Base-by-base conservation (phyloP, 2,329 filamentous ascomycete genomes). In the Periconia sp. region DNA sequence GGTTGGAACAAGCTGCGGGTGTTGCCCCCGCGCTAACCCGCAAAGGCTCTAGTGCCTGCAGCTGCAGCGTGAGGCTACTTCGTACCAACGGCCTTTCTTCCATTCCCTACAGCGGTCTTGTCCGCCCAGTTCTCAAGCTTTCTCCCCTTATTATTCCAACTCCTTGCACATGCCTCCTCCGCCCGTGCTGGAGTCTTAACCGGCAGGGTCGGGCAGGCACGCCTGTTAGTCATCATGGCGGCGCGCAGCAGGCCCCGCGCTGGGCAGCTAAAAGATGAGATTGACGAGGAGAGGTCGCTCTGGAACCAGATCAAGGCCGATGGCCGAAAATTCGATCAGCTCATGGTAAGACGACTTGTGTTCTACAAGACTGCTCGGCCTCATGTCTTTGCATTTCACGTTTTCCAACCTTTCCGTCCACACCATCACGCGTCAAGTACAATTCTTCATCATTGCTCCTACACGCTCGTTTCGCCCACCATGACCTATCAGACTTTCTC, bases 221-320 rank as follows among this genome's bases (percentile, higher is more conserved):
- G 10, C 25, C 31, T 38, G 11, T 36, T 22, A 16, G 35, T 30
- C 46, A 57, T 24, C 9, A 78, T 78, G 75, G 73, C 76, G 29
- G 69, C 70, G 35, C 73, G 75, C 34, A 77, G 68, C 56, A 62
- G 75, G 50, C 67, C 66, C 31, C 69, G 74, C 50, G 52, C 65
- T 51, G 59, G 72, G 48, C 56, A 74, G 43, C 67, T 68, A 53
- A 77, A 76, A 50, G 74, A 78, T 43, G 76, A 78, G 46, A 70
- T 75, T 31, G 75, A 78, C 40, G 76, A 78, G 57, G 76, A 78
- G 57, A 66, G 74, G 22, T 66, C 72, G 12, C 58, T 79, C 40
- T 79, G 76, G 76, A 74, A 72, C 39, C 69, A 73, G 45, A 75
- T 79, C 44, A 69, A 69, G 37, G 65, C 67, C 29, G 72, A 75